These are phyloP conservation scores for Didymellaceae sp. DNA, from an alignment of 2,329 filamentous ascomycete genomes.

Conservation along the genomic window DNA sequence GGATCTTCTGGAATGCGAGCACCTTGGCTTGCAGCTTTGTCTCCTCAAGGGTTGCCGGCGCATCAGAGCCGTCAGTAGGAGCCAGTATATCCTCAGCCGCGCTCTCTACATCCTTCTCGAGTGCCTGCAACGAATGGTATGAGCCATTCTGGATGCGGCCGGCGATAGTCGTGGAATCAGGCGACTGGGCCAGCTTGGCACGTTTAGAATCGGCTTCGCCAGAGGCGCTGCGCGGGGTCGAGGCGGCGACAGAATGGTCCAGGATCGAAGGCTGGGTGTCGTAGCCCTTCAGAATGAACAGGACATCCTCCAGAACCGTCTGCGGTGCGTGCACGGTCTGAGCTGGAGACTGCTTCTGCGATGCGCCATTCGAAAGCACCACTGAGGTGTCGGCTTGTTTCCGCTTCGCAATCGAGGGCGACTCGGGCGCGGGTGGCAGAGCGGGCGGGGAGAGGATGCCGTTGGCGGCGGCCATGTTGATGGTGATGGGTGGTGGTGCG, in stretches of 20 bases:
- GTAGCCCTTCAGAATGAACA: slow-evolving; percentile 51
- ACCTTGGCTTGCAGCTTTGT: slow-evolving; percentile 38
- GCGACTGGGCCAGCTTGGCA: slow-evolving; percentile 49
- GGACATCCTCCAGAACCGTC: slow-evolving; percentile 48
- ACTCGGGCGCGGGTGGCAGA: slow-evolving; percentile 33
- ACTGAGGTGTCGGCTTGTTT: slow-evolving; percentile 51
- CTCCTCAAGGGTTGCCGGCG: slow-evolving; percentile 46
- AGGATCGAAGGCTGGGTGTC: slow-evolving; percentile 57
- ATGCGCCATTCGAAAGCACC: slow-evolving; percentile 39
- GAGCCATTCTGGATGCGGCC: slow-evolving; percentile 46
- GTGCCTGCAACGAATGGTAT: slow-evolving; percentile 52
- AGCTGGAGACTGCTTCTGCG: slow-evolving; percentile 23
- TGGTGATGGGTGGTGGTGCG: slow-evolving; percentile 35
- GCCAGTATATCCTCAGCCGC: slow-evolving; percentile 50
- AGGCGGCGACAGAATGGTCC: slow-evolving; percentile 43
- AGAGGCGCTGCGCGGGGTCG: slow-evolving; percentile 39
- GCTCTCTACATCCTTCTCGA: slow-evolving; percentile 52
- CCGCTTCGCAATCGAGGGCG: slow-evolving; percentile 50
- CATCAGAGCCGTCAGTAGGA: slow-evolving; percentile 35
- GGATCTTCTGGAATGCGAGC: slow-evolving; percentile 44
- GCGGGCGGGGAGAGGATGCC: slow-evolving; percentile 45
- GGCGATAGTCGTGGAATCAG: slow-evolving; percentile 45
- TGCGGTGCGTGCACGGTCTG: slow-evolving; percentile 37
- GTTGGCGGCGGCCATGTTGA: slow-evolving; percentile 46
- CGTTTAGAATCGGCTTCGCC: slow-evolving; percentile 55